Base-by-base conservation (phyloP, 179 eudicot genomes). In the Camellia oleifera region DNA sequence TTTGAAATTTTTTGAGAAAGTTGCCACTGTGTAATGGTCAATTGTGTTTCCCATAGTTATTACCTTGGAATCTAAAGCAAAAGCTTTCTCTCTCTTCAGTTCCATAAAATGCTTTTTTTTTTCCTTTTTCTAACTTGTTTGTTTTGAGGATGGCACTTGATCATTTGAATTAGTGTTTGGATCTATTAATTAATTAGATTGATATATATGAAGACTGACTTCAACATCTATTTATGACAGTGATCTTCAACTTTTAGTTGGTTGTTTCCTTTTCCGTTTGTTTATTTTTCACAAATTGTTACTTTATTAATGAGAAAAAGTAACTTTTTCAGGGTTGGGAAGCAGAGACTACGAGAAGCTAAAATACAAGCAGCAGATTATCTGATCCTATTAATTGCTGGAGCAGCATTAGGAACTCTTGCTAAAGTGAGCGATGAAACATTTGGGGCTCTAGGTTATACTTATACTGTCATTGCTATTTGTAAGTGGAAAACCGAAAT, bases 331-430 rank as follows among this genome's bases (percentile, higher is more conserved):
- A 96, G 99, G 88, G 91, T 89, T 84, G 83, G 84, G 74, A 96
- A 94, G 86, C 99, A 96, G 88, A 88, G 97, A 79, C 77, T 96
- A 13, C 79, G 98, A 81, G 99, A 96, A 83, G 93, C 98, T 63
- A 85, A 88, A 85, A 74, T 85, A 67, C 98, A 91, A 82, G 95
- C 97, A 44, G 97, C 93, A 67, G 99, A 96, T 81, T 96, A 89
- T 86, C 81, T 96, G 69, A 94, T 96, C 64, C 88, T 96, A 67
- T 85, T 96, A 81, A 90, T 96, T 76, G 98, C 97, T 77, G 99
- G 99, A 78, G 97, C 95, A 77, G 90, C 93, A 82, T 84, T 96
- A 83, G 99, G 99, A 81, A 92, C 90, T 69, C 92, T 97, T 80
- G 94, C 99, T 0, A 91, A 91, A 89, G 89, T 85, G 76, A 88